phyloP scores from a whole-genome alignment of 768 basidiomycete species.

The Macrolepiota albuminosa region DNA sequence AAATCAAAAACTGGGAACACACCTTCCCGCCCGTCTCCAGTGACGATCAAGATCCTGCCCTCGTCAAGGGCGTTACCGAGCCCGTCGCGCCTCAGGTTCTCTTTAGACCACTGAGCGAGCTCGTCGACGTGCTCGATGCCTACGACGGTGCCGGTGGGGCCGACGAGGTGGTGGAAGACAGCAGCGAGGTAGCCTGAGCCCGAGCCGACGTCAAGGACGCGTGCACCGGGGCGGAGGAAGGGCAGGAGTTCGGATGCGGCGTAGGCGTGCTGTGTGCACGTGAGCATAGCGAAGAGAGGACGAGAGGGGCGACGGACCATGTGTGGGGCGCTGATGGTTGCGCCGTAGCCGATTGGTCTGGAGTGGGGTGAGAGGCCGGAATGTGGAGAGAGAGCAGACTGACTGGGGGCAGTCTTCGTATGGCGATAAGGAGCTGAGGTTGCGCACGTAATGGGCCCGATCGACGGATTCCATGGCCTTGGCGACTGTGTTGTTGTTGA shows the following conservation, averaged over 20 bases:
- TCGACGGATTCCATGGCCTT: conserved; percentile 70
- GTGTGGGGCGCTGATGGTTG: conserved; percentile 95
- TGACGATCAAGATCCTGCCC: conserved; percentile 56
- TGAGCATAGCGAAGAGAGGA: neutral
- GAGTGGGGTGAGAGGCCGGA: neutral
- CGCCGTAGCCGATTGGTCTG: conserved; percentile 74
- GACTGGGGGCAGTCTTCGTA: conserved; percentile 81
- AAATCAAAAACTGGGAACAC: neutral
- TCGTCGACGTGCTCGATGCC: conserved; percentile 90
- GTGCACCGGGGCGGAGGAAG: conserved; percentile 62
- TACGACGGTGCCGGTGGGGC: conserved; percentile 56
- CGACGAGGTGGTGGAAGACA: conserved; percentile 73
- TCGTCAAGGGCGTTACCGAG: conserved; percentile 48
- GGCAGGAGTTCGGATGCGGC: conserved; percentile 76
- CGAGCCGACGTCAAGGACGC: conserved; percentile 85
- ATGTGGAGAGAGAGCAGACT: conserved; percentile 15
- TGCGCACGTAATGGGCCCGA: conserved; percentile 60
- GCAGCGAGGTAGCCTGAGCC: conserved; percentile 87
- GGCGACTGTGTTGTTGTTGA: conserved; percentile 50
- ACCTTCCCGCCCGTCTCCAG: conserved; percentile 81
- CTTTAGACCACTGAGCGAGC: conserved; percentile 63
- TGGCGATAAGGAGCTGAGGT: conserved; percentile 37
- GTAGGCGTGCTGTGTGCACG: conserved; percentile 66
- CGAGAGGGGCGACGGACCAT: conserved; percentile 55
- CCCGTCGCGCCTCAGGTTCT: conserved; percentile 67